These are phyloP conservation scores for Brassica cretica DNA, from an alignment of 345 rosid species.

Conservation along the genomic window DNA sequence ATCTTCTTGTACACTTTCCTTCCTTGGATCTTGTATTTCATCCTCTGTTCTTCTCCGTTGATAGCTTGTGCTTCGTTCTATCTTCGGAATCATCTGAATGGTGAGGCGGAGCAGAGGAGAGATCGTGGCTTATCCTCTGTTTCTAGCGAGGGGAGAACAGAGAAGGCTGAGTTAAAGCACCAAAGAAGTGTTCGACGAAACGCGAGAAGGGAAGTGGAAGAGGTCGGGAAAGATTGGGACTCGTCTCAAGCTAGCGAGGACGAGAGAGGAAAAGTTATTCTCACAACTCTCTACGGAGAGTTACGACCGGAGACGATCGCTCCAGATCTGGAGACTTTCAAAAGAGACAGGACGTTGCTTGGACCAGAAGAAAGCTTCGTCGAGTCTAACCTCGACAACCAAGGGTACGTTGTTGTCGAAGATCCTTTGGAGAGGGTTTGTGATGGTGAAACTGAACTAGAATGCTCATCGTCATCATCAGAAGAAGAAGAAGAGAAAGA, in stretches of 20 bases:
- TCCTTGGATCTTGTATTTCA: slow-evolving; percentile 55
- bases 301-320: slow-evolving; percentile 14
- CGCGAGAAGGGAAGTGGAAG: slow-evolving; percentile 43
- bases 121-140: slow-evolving; percentile 10
- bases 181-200: slow-evolving; percentile 58
- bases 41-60: slow-evolving; percentile 55
- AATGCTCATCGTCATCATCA: slow-evolving; percentile 36
- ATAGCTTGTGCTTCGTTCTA: slow-evolving; percentile 42
- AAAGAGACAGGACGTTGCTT: slow-evolving; percentile 37
- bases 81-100: slow-evolving; percentile 31
- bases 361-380: slow-evolving; percentile 21
- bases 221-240: slow-evolving; percentile 43
- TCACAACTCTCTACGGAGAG: slow-evolving; percentile 29
- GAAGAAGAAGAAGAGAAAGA: slow-evolving; percentile 42
- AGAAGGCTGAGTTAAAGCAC: slow-evolving; percentile 35
- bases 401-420: not conserved
- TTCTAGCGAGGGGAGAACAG: not conserved
- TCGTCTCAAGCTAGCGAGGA: slow-evolving; percentile 33
- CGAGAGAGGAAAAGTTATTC: slow-evolving; percentile 26
- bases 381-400: slow-evolving; percentile 15
- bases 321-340: slow-evolving; percentile 27
- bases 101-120: slow-evolving; percentile 9
- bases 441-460: slow-evolving; percentile 43
- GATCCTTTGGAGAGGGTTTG: slow-evolving; percentile 34
- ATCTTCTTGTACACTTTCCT: slow-evolving; percentile 51